Evolutionary conservation across 495 filamentous ascomycete genomes (phyloP).

Genomic region (Cetradonia linearis): DNA sequence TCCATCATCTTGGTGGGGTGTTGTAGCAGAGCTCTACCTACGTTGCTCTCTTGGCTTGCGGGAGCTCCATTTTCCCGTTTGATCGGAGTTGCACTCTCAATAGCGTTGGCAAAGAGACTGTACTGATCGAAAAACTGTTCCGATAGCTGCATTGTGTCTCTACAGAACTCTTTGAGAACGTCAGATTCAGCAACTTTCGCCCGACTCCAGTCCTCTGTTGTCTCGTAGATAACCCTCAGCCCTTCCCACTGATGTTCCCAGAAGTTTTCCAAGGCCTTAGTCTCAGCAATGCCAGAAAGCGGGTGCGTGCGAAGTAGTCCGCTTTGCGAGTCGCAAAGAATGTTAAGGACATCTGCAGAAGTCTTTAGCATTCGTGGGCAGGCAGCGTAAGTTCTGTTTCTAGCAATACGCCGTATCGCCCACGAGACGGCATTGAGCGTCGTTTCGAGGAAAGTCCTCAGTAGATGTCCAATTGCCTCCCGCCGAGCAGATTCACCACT

Average conservation of each 20-base stretch:
- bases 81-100: conserved; percentile 33
- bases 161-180: conserved; percentile 79
- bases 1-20: conserved; percentile 54
- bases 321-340: conserved; percentile 69
- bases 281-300: conserved; percentile 47
- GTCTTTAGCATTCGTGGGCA: conserved; percentile 62
- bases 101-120: conserved; percentile 60
- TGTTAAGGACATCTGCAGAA: conserved; percentile 63
- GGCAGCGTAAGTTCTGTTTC: conserved; percentile 52
- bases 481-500: conserved; percentile 58
- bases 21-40: conserved; percentile 46
- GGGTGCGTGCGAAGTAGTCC: conserved; percentile 65
- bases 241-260: conserved; percentile 77
- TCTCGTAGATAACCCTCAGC: conserved; percentile 68
- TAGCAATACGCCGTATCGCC: conserved; percentile 46
- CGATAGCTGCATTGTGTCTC: conserved; percentile 87
- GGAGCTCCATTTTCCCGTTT: conserved; percentile 35
- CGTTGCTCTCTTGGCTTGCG: conserved; percentile 32
- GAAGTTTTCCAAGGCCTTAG: conserved; percentile 54
- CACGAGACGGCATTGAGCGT: conserved; percentile 51
- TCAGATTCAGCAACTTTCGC: conserved; percentile 46
- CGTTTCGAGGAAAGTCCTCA: conserved; percentile 53
- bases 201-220: conserved; percentile 65
- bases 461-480: conserved; percentile 62
- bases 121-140: conserved; percentile 76